Percentiles rank a stretch among this genome's conserved stretches.
Evolutionary conservation across 768 basidiomycete species (phyloP).

Genomic region (Psilocybe cubensis): DNA sequence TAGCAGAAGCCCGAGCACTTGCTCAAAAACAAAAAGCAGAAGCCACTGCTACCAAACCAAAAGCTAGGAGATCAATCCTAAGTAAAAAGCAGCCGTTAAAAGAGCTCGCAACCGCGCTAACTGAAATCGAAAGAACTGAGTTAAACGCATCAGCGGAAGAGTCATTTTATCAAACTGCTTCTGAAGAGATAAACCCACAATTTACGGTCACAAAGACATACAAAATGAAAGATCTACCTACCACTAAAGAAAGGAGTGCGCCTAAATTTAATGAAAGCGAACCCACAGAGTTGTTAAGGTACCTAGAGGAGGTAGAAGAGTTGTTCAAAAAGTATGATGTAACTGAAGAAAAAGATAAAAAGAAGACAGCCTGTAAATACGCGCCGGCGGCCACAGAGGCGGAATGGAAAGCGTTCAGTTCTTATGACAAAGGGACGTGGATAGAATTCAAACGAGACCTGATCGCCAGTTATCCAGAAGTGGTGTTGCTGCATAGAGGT

Average conservation of each 20-base stretch:
- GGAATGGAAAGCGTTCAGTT: constrained; percentile 1
- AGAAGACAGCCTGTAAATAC: background rate
- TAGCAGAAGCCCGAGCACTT: background rate
- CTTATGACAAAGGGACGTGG: too few relatives aligned
- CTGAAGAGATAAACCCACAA: background rate
- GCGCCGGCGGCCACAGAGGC: background rate
- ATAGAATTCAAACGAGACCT: too few relatives aligned
- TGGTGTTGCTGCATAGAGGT: too few relatives aligned
- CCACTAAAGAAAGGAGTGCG: background rate
- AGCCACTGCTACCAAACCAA: background rate
- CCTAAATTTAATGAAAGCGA: background rate
- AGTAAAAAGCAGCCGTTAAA: background rate
- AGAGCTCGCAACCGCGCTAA: background rate
- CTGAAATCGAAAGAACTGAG: background rate
- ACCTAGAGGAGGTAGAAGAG: background rate
- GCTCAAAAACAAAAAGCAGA: background rate
- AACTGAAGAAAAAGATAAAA: background rate
- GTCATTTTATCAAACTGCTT: too few relatives aligned
- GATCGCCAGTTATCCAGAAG: too few relatives aligned
- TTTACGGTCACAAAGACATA: background rate
- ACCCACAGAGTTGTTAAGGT: background rate
- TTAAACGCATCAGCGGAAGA: too few relatives aligned
- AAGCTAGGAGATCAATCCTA: too few relatives aligned
- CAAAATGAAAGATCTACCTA: background rate
- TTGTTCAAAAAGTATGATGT: background rate